These are phyloP conservation scores for Zymoseptoria brevis DNA, from an alignment of 2,329 filamentous ascomycete species.

Conservation along the genomic window DNA sequence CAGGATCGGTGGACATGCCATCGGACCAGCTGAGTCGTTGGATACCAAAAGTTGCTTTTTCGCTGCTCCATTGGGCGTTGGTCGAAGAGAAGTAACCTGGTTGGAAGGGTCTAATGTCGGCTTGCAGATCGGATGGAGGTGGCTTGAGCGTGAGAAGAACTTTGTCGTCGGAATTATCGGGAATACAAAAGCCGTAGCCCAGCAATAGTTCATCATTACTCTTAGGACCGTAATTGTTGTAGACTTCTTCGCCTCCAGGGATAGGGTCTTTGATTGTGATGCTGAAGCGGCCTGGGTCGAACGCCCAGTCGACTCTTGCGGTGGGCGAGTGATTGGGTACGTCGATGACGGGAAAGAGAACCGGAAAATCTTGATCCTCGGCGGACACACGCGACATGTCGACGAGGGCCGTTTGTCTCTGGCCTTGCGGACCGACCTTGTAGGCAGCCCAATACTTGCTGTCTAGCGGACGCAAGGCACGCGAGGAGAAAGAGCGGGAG, in stretches of 20 bases:
- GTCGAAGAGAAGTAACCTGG: constrained; percentile 28
- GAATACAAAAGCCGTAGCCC: constrained; percentile 46
- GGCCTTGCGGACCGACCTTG: constrained; percentile 23
- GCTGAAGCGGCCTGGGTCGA: constrained; percentile 33
- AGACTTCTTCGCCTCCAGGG: constrained; percentile 36
- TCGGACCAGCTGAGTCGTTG: neutral
- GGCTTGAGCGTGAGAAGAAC: constrained; percentile 37
- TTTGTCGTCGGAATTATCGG: constrained; percentile 41
- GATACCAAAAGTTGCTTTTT: constrained; percentile 33
- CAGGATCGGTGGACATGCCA: neutral
- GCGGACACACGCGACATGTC: constrained; percentile 27
- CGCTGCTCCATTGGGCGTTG: constrained; percentile 26
- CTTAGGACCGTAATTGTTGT: constrained; percentile 49
- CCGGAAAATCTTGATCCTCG: constrained; percentile 32
- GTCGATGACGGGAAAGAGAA: constrained; percentile 45
- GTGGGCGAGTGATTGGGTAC: constrained; percentile 41
- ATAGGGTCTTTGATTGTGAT: constrained; percentile 32
- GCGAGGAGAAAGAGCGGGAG: constrained; percentile 44
- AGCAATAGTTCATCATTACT: constrained; percentile 46
- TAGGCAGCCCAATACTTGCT: constrained; percentile 32
- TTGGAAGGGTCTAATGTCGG: constrained; percentile 22
- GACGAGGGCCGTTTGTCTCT: constrained; percentile 27
- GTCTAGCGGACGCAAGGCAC: constrained; percentile 26
- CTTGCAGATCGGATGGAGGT: constrained; percentile 32
- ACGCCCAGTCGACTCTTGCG: constrained; percentile 43